A percentile compares a stretch with the other conserved stretches of the same genome.
Conservation (phyloP, 2,329 filamentous ascomycete genomes). For the Cladosporium oxysporum region DNA sequence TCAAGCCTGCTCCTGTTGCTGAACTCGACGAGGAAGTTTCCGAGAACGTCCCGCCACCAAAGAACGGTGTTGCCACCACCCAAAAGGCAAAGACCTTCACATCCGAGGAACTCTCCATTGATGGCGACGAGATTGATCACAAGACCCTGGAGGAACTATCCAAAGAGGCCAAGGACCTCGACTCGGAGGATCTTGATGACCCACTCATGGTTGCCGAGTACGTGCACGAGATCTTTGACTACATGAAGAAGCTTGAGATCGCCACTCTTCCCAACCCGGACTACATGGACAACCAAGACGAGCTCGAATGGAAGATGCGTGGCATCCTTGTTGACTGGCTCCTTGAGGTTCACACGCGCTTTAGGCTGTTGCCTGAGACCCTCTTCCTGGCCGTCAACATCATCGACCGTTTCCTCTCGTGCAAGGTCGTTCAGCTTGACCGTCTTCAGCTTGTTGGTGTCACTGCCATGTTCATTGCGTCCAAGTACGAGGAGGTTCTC, state of each 20-base stretch:
- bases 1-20: slow-evolving; percentile 52
- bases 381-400: slow-evolving; percentile 97
- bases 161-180: slow-evolving; percentile 63
- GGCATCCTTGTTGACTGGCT: slow-evolving; percentile 98
- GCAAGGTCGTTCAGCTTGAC: slow-evolving; percentile 93
- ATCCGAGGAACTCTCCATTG: slow-evolving; percentile 37
- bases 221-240: slow-evolving; percentile 95
- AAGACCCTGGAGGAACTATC: slow-evolving; percentile 40
- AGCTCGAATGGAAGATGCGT: slow-evolving; percentile 98
- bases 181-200: slow-evolving; percentile 85
- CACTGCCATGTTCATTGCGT: slow-evolving; percentile 98
- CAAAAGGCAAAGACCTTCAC: slow-evolving; percentile 43
- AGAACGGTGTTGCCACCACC: slow-evolving; percentile 48
- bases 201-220: slow-evolving; percentile 98
- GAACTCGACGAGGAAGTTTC: slow-evolving; percentile 47
- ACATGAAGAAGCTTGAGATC: slow-evolving; percentile 83
- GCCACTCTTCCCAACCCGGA: slow-evolving; percentile 81
- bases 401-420: slow-evolving; percentile 94
- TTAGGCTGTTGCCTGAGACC: slow-evolving; percentile 92
- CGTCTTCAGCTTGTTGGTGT: slow-evolving; percentile 95
- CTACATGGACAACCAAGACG: slow-evolving; percentile 93
- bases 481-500: slow-evolving; percentile 97
- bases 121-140: slow-evolving; percentile 40
- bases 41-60: slow-evolving; percentile 70
- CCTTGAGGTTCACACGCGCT: slow-evolving; percentile 95